Evolutionary conservation across 345 rosid genomes (phyloP), one percentile per base, ranked within the genome.

Genomic region (Aegle marmelos): DNA sequence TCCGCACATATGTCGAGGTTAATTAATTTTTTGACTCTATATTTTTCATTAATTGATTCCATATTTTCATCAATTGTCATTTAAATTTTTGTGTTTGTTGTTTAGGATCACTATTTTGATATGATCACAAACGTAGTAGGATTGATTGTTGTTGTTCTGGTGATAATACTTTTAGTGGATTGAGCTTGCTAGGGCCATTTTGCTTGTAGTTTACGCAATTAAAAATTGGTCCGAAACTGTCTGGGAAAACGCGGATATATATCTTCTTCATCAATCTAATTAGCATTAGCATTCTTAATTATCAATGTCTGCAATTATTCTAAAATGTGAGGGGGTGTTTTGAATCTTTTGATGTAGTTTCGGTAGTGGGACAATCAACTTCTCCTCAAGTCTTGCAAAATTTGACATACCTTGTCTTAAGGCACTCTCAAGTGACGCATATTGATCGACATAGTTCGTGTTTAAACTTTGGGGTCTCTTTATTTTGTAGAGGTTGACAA

Each of bases 401-500:
- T 72, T 50, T 93, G 33, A 95, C 98, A 5, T 93, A 95, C 68
- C 84, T 92, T 68, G 95, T 89, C 30, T 60, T 87, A 76, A 83
- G 91, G 75, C 98, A 92, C 79, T 93, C 94, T 13, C 80, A 78
- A 72, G 86, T 95, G 83, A 90, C 89, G 84, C 93, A 88, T 17
- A 86, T 95, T 1, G 99, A 86, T 95, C 0, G 99, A 93, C 70
- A 95, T 98, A 3, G 96, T 95, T 30, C 95, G 98, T 9, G 98
- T 98, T 45, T 93, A 95, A 82, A 91, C 95, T 45, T 93, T 93
- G 7, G 98, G 98, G 48, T 93, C 89, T 76, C 95, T 95, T 45
- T 93, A 92, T 74, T 95, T 95, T 80, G 98, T 93, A 7, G 98
- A 95, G 97, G 98, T 92, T 75, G 93, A 91, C 82, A 89, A 92